phyloP scores from a whole-genome alignment of 1,139 yeast genomes.

The Protomyces inundatus region DNA sequence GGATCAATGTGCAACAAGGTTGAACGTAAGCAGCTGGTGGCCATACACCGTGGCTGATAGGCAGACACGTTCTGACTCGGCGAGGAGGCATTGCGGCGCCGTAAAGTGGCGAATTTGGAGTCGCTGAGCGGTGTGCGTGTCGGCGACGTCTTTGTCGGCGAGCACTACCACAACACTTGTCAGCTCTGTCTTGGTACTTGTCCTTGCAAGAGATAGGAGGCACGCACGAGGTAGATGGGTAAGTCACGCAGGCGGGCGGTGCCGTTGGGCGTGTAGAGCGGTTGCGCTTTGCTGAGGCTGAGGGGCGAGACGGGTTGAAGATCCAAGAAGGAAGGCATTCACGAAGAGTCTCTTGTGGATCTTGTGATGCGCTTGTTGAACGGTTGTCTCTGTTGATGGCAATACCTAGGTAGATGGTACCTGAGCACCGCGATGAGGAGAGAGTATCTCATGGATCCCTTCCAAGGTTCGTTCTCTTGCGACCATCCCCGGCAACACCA shows the following conservation, averaged over 20 bases:
- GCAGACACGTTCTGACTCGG: not conserved
- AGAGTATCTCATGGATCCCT: no score
- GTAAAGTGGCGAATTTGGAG: not conserved
- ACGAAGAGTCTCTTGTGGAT: no score
- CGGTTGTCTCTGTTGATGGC: no score
- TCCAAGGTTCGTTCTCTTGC: no score
- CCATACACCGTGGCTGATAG: not conserved
- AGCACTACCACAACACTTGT: not conserved
- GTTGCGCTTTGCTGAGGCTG: not conserved
- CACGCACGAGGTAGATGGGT: not conserved
- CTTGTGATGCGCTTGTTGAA: no score
- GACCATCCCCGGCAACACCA: no score
- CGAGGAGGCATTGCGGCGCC: not conserved
- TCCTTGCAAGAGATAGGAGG: not conserved
- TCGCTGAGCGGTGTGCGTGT: not conserved
- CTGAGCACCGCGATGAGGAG: no score
- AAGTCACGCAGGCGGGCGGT: not conserved
- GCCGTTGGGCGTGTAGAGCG: not conserved
- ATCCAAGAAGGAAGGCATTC: not conserved
- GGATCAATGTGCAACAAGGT: not conserved
- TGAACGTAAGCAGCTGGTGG: not conserved
- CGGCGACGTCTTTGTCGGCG: not conserved
- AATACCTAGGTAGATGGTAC: no score
- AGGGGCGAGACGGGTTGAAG: not conserved
- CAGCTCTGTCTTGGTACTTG: not conserved